phyloP scores from a whole-genome alignment of 2,329 filamentous ascomycete species.

The Arthrobotrys sinensis region DNA sequence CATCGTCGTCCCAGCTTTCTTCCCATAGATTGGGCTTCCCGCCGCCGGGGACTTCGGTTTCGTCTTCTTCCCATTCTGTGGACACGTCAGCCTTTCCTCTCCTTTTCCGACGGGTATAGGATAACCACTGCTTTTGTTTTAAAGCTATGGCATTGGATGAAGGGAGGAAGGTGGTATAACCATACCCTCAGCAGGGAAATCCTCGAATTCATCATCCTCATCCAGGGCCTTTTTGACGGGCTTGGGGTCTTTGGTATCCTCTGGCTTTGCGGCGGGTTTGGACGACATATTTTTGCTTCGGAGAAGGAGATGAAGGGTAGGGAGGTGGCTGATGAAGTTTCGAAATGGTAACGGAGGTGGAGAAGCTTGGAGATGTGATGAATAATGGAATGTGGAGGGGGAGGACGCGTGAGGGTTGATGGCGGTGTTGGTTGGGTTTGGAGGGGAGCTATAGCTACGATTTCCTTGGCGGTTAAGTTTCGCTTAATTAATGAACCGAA shows the following conservation, averaged over 20 bases:
- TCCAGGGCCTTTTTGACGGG: constrained; percentile 78
- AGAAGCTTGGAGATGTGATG: neutral
- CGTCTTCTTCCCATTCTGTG: constrained; percentile 91
- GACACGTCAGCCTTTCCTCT: neutral
- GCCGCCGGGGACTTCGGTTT: constrained; percentile 83
- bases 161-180: constrained; percentile 2
- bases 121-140: no score
- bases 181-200: constrained; percentile 94
- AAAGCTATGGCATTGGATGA: neutral
- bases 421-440: constrained; percentile 7
- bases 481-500: no score
- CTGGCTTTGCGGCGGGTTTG: constrained; percentile 50
- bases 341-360: neutral
- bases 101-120: no score
- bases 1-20: constrained; percentile 99
- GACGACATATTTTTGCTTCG: constrained; percentile 42
- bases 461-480: neutral
- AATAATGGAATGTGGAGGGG: neutral
- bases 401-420: constrained; percentile 42
- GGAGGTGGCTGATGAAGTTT: neutral
- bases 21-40: constrained; percentile 92
- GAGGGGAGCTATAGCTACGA: neutral
- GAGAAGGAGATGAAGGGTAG: neutral
- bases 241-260: constrained; percentile 55
- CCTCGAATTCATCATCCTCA: constrained; percentile 99